Evolutionary conservation across 257 asterid species (phyloP), one percentile per base, ranked within the genome.

Genomic region (Petunia axillaris): DNA sequence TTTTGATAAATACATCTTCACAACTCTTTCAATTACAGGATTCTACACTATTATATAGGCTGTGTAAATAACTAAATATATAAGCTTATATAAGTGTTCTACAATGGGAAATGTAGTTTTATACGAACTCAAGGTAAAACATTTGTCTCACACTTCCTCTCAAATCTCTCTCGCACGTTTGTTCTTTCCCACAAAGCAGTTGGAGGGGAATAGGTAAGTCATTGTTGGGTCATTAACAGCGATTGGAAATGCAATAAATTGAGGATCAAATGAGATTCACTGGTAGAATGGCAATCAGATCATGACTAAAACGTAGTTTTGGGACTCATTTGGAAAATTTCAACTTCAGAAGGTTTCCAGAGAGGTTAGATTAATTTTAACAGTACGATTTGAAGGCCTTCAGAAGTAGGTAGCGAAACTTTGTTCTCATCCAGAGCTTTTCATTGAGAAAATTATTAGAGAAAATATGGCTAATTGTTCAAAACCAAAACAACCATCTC

Each of bases 401-500:
- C 25, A 25, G 25, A 25, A 25, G 25, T 52, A 52, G 57, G 57
- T 10, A 52, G 57, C 57, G 11, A 52, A 52, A 52, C 57, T 52
- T 52, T 52, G 25, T 52, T 8, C 11, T 52, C 15, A 52, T 52
- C 57, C 15, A 52, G 9, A 52, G 57, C 57, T 52, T 52, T 52
- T 15, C 9, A 8, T 52, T 52, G 9, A 52, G 11, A 52, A 52
- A 52, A 52, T 52, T 52, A 52, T 52, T 52, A 52, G 57, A 52
- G 57, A 15, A 52, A 8, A 52, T 10, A 52, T 52, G 57, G 57
- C 57, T 10, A 52, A 52, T 4, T 9, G 55, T 9, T 52, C 8
- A 52, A 52, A 44, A 36, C 36, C 60, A 35, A 73, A 73, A 73
- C 46, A 50, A 73, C 44, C 77, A 73, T 73, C 41, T 50, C 59